A percentile compares a stretch with the other conserved stretches of the same genome.
These are phyloP conservation scores for Athelia psychrophila DNA, from an alignment of 1,284 basidiomycete genomes.

Conservation along the genomic window DNA sequence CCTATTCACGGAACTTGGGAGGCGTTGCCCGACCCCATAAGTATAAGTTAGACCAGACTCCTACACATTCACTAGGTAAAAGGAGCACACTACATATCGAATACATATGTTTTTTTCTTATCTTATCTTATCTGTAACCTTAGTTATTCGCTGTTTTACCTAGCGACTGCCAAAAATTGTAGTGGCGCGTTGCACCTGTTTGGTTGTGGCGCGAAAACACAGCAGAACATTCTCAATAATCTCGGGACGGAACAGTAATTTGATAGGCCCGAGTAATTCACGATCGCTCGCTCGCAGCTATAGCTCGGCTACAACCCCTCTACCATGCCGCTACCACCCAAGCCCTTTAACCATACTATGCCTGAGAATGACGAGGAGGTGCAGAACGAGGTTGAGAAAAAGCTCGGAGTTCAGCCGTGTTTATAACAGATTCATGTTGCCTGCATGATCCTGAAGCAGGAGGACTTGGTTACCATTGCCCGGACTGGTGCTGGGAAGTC, in stretches of 20 bases:
- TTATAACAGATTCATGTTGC: neutral
- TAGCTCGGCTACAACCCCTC: neutral
- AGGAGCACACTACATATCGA: neutral
- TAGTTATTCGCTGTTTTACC: neutral
- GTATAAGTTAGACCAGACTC: neutral
- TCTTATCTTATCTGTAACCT: neutral
- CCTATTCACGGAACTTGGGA: too few relatives aligned
- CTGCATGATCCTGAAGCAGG: conserved; percentile 7
- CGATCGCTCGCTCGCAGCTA: neutral
- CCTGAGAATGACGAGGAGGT: neutral
- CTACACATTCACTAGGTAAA: neutral
- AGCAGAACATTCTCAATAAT: neutral
- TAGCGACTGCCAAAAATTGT: neutral
- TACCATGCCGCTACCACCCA: neutral
- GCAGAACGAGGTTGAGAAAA: neutral
- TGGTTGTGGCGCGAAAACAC: neutral
- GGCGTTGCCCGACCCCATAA: too few relatives aligned
- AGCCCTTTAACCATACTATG: neutral
- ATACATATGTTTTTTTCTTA: neutral
- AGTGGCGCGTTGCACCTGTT: neutral
- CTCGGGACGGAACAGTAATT: neutral
- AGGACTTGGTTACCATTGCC: conserved; percentile 22
- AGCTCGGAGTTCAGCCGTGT: neutral
- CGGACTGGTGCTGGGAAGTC: conserved; percentile 24
- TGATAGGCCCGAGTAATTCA: neutral